Evolutionary conservation across 441 rosid genomes (phyloP), one percentile per base, ranked within the genome.

Genomic region (Lagerstroemia fauriei): DNA sequence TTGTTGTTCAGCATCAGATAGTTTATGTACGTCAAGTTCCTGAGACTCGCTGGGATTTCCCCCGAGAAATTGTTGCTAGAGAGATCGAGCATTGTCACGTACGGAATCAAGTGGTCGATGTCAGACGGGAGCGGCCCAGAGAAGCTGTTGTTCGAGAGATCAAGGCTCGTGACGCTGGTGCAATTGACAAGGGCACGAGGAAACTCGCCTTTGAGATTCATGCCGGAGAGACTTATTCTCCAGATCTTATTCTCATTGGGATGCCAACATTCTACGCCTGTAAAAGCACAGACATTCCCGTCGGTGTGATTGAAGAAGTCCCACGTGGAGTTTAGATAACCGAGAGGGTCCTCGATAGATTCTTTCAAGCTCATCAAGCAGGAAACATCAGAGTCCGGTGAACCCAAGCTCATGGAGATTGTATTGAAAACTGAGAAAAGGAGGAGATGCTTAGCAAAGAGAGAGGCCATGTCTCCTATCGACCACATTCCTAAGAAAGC

Each of bases 321-420:
- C 79, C 83, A 81, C 6, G 83, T 41, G 47, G 83, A 41, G 77
- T 31, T 59, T 50, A 81, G 41, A 73, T 47, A 63, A 75, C 47
- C 48, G 6, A 18, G 0, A 48, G 83, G 83, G 79, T 87, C 88
- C 69, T 73, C 7, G 6, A 87, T 73, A 2, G 88, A 87, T 25
- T n/a, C 48, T 73, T 74, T 48, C 57, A 87, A 56, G 17, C 73
- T 68, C 81, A n/a, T 82, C 77, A 87, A 78, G 77, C 87, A 87
- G 59, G 79, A 81, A 57, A 87, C 70, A 80, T 84, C 87, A 41
- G 82, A 84, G 0, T 31, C 78, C 17, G 73, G 44, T 38, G 44
- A 51, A 9, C 57, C 57, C 14, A 51, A 11, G 57, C 18, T 12
- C 57, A 17, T 18, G 18, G 16, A 51, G 57, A 51, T 11, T 51